Base-by-base conservation (phyloP, 2,329 filamentous ascomycete genomes). In the Myotisia sp. region DNA sequence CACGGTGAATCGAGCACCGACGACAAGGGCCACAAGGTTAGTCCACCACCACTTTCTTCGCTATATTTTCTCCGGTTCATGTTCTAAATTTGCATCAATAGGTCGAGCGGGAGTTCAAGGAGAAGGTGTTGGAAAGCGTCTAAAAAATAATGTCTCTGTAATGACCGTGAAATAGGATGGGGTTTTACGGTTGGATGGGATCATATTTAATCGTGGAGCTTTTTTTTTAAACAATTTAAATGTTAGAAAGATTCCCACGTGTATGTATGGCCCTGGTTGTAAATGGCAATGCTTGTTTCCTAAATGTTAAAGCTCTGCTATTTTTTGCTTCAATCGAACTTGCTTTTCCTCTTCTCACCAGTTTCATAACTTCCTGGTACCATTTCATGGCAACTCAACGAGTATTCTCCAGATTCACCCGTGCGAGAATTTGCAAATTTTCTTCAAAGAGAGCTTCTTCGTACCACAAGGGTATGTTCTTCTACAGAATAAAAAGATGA, bases 1-100 rank as follows among this genome's bases (percentile, higher is more conserved):
- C 90, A 98, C 72, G 90, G 90, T 68, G 90, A 98, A 75, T 92
- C 86, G 44, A 79, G 76, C 58, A 86, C 83, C 54, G 86, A 95
- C 62, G 90, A 98, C 68, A 76, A 85, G 62, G 90, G 90, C 56
- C 83, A 94, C 69, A 95, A 94, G 83, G 83, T 92, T 47, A 19
- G 40, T 42, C 5, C 27, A 36, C 37, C 33, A 27, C 17, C 20
- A 29, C 33, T 31, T n/a, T 23, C 21, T 26, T 34, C 51, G 6
- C 9, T 24, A 8, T 26, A 7, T 16, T 5, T 19, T 5, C 14
- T 23, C 18, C 12, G n/a, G 21, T 26, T 30, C 36, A 26, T 33
- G 6, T 28, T 26, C 26, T 37, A 27, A 23, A 17, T 6, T 8
- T 20, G 27, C 13, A 26, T 12, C 31, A 31, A 33, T 22, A 45